Percentiles rank a stretch among this genome's conserved stretches.
Conservation (phyloP, 345 rosid species). For the Firmiana major region DNA sequence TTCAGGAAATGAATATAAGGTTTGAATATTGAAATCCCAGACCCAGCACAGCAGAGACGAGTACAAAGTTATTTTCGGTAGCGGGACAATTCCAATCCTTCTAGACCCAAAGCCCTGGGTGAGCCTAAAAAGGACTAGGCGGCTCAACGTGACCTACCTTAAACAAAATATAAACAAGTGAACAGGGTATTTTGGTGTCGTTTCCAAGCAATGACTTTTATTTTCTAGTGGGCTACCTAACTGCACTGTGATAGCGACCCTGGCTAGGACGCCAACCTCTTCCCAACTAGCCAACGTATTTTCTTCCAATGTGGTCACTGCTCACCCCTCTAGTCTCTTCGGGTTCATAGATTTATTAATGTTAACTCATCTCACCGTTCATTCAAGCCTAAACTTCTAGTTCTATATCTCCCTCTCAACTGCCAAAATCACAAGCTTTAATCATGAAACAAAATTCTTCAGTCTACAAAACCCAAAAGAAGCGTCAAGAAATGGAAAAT, state of each 20-base stretch:
- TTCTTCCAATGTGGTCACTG: constrained; percentile 5
- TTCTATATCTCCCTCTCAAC: background rate
- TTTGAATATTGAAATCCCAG: constrained; percentile 1
- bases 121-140: background rate
- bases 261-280: constrained; percentile 9
- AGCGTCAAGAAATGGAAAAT: background rate
- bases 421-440: background rate
- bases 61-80: background rate
- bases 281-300: background rate
- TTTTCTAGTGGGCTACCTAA: constrained; percentile 38
- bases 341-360: background rate
- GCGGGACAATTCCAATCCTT: background rate
- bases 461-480: background rate
- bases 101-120: background rate
- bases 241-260: constrained; percentile 22
- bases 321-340: background rate
- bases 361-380: background rate
- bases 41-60: background rate
- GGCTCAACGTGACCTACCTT: background rate
- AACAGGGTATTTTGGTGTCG: background rate
- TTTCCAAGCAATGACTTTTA: constrained; percentile 20
- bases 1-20: background rate
- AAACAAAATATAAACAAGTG: background rate
- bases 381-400: background rate
- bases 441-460: background rate